Conservation (phyloP, 2,329 filamentous ascomycete genomes). For the Epicoccum sorghinum region DNA sequence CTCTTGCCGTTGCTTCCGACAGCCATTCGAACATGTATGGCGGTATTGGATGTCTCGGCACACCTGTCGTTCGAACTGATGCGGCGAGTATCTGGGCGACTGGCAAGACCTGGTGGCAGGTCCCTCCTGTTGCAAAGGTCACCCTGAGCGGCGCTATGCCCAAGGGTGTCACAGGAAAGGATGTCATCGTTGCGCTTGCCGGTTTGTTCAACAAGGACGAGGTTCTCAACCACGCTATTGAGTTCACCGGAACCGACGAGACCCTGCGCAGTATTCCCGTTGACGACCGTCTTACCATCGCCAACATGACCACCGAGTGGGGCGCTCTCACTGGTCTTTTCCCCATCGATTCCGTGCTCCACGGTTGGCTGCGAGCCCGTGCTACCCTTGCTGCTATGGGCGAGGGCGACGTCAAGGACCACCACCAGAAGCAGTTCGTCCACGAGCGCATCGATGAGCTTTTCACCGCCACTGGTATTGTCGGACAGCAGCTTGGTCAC, state of each 20-base stretch:
- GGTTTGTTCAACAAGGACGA: constrained; percentile 86
- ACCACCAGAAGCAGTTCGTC: constrained; percentile 66
- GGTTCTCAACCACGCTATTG: constrained; percentile 88
- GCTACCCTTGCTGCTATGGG: constrained; percentile 74
- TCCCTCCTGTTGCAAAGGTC: constrained; percentile 82
- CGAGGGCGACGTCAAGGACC: constrained; percentile 53
- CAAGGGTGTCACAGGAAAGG: constrained; percentile 85
- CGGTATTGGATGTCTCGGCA: constrained; percentile 76
- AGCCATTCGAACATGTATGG: constrained; percentile 85
- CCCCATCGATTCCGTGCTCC: constrained; percentile 76
- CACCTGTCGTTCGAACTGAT: constrained; percentile 84
- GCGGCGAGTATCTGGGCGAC: constrained; percentile 87
- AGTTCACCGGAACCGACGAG: constrained; percentile 81
- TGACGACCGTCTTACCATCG: constrained; percentile 75
- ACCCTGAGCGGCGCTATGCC: constrained; percentile 78
- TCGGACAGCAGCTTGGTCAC: constrained; percentile 42
- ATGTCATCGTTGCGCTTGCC: constrained; percentile 89
- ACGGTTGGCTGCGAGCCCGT: constrained; percentile 76
- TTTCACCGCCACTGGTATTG: constrained; percentile 53
- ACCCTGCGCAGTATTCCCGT: constrained; percentile 75
- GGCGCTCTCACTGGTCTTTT: constrained; percentile 77
- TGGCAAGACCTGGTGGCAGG: constrained; percentile 83
- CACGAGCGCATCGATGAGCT: constrained; percentile 77
- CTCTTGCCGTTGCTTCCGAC: constrained; percentile 78
- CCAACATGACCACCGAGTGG: constrained; percentile 86